These are phyloP conservation scores for Malus asiatica DNA, from an alignment of 306 rosid genomes.

Conservation along the genomic window DNA sequence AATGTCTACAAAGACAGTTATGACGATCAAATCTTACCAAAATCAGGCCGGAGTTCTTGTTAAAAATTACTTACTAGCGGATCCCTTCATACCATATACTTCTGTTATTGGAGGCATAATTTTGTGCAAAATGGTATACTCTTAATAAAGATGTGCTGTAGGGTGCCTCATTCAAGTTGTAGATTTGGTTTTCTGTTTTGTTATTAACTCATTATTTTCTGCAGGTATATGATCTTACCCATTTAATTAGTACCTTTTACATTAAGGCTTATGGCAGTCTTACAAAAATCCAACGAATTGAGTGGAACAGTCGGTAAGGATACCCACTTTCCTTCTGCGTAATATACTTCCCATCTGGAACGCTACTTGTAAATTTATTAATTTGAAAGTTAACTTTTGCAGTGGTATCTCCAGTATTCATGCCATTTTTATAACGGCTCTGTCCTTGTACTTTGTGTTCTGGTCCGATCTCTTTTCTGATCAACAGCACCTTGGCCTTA, in stretches of 20 bases:
- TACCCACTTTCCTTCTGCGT: background rate
- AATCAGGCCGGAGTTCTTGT: constrained; percentile 37
- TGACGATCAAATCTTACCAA: constrained; percentile 48
- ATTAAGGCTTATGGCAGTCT: constrained; percentile 45
- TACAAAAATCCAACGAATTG: constrained; percentile 49
- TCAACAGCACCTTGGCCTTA: constrained; percentile 31
- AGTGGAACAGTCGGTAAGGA: constrained; percentile 56
- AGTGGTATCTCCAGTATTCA: constrained; percentile 56
- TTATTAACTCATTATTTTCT: background rate
- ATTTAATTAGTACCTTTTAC: constrained; percentile 40
- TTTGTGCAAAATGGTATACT: constrained; percentile 47
- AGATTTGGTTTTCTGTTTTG: background rate
- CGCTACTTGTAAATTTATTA: constrained; percentile 7
- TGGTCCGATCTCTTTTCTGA: constrained; percentile 65
- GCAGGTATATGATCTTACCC: constrained; percentile 51
- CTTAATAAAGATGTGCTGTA: background rate
- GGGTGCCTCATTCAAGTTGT: background rate
- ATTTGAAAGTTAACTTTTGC: constrained; percentile 18
- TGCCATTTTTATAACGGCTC: constrained; percentile 48
- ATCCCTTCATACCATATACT: constrained; percentile 35
- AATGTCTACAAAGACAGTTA: constrained; percentile 25
- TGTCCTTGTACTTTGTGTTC: constrained; percentile 48
- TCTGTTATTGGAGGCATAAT: constrained; percentile 44
- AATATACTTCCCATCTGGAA: background rate
- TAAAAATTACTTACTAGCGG: constrained; percentile 40